Base-by-base conservation (phyloP, 371 early-diverging fungal genomes). In the Umbelopsis sp. region DNA sequence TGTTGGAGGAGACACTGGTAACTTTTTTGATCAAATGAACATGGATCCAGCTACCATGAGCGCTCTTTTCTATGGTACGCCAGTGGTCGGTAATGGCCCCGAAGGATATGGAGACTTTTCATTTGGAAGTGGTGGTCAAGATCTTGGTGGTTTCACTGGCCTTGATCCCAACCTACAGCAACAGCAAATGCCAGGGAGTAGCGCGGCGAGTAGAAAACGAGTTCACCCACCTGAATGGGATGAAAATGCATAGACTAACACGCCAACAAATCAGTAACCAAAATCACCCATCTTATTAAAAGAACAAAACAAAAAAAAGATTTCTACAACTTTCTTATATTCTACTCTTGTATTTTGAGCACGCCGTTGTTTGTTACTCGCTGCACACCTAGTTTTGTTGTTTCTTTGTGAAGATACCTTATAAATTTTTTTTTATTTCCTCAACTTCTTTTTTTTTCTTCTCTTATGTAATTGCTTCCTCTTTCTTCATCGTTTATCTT, bases 21-120 rank as follows among this genome's bases (percentile, higher is more conserved):
- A 38, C 11, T 52, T 78, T 37, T 78, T 78, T 76, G 74, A 68
- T 9, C 63, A 72, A 2, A 78, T 78, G 69, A 72, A 75, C 18
- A 78, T 78, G 78, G 78, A 78, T 67, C 77, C 77, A 29, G 74
- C 77, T 3, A 68, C 77, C 1, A 78, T 78, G 78, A 75, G 69
- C 37, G 78, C 76, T 3, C 68, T 78, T 14, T 57, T 78, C 5
- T 75, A 72, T 48, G 63, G 71, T 63, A 66, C 51, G 46, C 53
- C 52, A 52, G 52, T 66, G 9, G 46, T 50, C 10, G 25, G 41
- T 12, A 35, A 29, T 9, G 29, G 57, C 10, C 44, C 68, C 25
- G 63, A 53, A 22, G 22, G 53, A 41, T n/a, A 63, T 29, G 48
- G 45, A 22, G 37, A 57, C 18, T 53, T 63, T 22, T 63, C 64